These are phyloP conservation scores for Podila epicladia DNA, from an alignment of 192 early-diverging fungal genomes.

Conservation along the genomic window DNA sequence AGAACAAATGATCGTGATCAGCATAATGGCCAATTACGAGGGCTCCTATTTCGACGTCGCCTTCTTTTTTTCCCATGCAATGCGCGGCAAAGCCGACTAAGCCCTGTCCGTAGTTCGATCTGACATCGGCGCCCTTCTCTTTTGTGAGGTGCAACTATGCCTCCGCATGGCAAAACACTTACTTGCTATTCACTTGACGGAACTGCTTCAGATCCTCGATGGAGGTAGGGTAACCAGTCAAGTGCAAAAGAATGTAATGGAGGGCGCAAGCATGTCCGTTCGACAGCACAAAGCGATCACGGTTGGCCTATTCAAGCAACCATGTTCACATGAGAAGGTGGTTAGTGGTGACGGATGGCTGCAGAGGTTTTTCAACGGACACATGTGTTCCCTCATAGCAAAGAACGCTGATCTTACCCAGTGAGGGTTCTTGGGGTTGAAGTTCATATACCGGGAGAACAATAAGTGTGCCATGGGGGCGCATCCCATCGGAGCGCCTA, in stretches of 20 bases:
- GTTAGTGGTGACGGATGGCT: not conserved
- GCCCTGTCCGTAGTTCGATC: too few species aligned
- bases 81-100: too few species aligned
- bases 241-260: slow-evolving; percentile 90
- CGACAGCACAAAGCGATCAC: slow-evolving; percentile 97
- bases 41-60: not conserved
- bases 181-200: slow-evolving; percentile 84
- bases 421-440: slow-evolving; percentile 87
- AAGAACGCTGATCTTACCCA: slow-evolving; percentile 69
- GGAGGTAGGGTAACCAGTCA: slow-evolving; percentile 87
- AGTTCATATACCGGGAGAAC: slow-evolving; percentile 85
- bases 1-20: slow-evolving; percentile 13
- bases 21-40: not conserved
- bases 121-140: too few species aligned
- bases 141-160: too few species aligned
- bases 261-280: slow-evolving; percentile 98
- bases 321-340: not conserved
- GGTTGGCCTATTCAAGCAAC: slow-evolving; percentile 69
- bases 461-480: slow-evolving; percentile 94
- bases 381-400: too few species aligned
- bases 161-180: slow-evolving; percentile 40
- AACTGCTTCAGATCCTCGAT: slow-evolving; percentile 94
- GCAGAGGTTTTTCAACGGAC: not conserved
- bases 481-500: slow-evolving; percentile 96
- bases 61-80: too few species aligned